Percentiles rank a stretch among this genome's conserved stretches.
phyloP scores from a whole-genome alignment of 768 basidiomycete genomes.

The Leucocoprinus sp. region DNA sequence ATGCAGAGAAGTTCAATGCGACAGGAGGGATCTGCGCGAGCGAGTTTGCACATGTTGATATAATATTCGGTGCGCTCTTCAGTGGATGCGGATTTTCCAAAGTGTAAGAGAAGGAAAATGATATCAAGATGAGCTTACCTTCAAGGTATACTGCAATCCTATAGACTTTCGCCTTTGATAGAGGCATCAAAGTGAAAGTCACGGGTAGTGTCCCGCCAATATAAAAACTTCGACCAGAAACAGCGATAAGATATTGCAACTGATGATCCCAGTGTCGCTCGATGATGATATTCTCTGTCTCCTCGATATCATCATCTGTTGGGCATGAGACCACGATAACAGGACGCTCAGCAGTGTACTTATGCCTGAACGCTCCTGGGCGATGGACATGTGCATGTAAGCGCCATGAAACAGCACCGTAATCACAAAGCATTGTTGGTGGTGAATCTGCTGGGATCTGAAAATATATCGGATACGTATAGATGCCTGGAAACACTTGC shows the following conservation, averaged over 20 bases:
- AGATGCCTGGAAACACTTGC: slow-evolving; percentile 51
- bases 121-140: slow-evolving; percentile 38
- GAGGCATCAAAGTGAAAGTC: slow-evolving; percentile 71
- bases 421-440: slow-evolving; percentile 66
- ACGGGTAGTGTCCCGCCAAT: slow-evolving; percentile 80
- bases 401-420: slow-evolving; percentile 71
- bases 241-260: slow-evolving; percentile 69
- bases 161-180: slow-evolving; percentile 77
- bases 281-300: slow-evolving; percentile 69
- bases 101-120: not conserved
- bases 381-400: slow-evolving; percentile 79
- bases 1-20: slow-evolving; percentile 58
- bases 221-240: slow-evolving; percentile 69
- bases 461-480: slow-evolving; percentile 92
- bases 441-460: slow-evolving; percentile 73
- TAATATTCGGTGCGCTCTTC: slow-evolving; percentile 80
- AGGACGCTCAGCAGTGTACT: slow-evolving; percentile 60
- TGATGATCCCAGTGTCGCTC: slow-evolving; percentile 90
- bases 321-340: slow-evolving; percentile 71
- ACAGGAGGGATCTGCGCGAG: slow-evolving; percentile 58
- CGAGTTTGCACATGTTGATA: slow-evolving; percentile 56
- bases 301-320: slow-evolving; percentile 80
- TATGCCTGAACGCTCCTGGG: slow-evolving; percentile 71
- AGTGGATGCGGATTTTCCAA: not conserved
- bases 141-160: slow-evolving; percentile 68